phyloP scores from a whole-genome alignment of 1,284 basidiomycete genomes.

The Coniferiporia weirii region DNA sequence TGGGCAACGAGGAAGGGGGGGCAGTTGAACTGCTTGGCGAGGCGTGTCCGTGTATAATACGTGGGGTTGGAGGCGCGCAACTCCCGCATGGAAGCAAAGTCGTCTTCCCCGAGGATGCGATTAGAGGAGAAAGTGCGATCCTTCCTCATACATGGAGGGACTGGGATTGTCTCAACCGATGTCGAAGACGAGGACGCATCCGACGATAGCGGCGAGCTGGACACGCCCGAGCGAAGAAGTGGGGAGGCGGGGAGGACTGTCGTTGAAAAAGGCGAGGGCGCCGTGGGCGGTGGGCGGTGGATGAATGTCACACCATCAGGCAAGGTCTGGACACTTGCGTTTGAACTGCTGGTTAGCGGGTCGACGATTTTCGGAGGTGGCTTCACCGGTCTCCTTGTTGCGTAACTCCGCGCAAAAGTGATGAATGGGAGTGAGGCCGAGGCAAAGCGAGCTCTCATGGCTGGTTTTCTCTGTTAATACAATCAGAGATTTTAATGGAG shows the following conservation, averaged over 20 bases:
- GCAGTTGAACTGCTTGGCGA: conserved; percentile 36
- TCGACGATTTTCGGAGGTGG: conserved; percentile 62
- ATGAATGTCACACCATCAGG: conserved; percentile 64
- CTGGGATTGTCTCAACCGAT: conserved; percentile 22
- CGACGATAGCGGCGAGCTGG: conserved; percentile 8
- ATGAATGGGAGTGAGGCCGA: neutral
- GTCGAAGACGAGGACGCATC: conserved; percentile 27
- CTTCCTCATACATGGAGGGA: conserved; percentile 38
- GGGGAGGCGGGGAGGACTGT: conserved; percentile 65
- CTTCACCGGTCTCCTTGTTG: conserved; percentile 41
- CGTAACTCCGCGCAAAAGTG: conserved; percentile 28
- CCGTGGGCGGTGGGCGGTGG: conserved; percentile 69
- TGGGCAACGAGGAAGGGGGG: conserved; percentile 32
- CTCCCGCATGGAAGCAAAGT: conserved; percentile 49
- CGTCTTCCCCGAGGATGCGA: conserved; percentile 44
- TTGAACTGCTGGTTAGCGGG: conserved; percentile 54
- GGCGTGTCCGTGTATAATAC: conserved; percentile 29
- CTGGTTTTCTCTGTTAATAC: neutral
- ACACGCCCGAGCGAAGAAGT: conserved; percentile 42
- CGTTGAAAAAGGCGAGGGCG: conserved; percentile 63
- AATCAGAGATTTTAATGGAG: neutral
- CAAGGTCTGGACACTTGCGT: conserved; percentile 50
- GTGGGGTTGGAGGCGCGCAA: conserved; percentile 39
- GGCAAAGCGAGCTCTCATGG: neutral
- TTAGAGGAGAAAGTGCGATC: conserved; percentile 28